Evolutionary conservation across 129 eudicot genomes (phyloP), one percentile per base, ranked within the genome.

Genomic region (Lactuca sativa): DNA sequence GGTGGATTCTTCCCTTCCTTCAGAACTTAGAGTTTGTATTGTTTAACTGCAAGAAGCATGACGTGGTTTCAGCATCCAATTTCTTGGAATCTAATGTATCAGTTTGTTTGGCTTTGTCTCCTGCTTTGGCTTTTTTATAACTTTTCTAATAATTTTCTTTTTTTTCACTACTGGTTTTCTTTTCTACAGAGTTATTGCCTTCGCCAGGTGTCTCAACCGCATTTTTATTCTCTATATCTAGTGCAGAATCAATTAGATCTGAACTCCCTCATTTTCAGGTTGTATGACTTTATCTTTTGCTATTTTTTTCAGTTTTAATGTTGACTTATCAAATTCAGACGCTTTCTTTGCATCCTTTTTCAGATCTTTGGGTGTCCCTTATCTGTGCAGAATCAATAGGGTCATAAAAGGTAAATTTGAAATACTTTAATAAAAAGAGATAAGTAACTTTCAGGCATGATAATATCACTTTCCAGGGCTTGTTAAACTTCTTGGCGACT

Each of bases 401-500:
- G 30, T 37, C 6, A 66, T 59, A 67, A 32, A 67, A 68, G 38
- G 48, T 44, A 18, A 58, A 36, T 44, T 13, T 48, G 44, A 4
- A 14, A 59, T 44, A 67, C 7, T 75, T 63, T 5, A 14, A 67
- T 49, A 3, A 43, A n/a, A 75, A 5, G 4, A 31, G 33, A 33
- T 1, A 43, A 36, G 40, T n/a, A 14, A 25, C 30, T 0, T 18
- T 18, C 1, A 25, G 2, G 30, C 30, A 25, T 25, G 30, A 25
- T 25, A 0, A 25, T 25, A 64, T 16, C 47, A 59, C 51, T 64
- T 67, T 38, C 73, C 14, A 95, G 99, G 99, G 99, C 21, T 40
- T 95, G 86, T 73, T 87, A 62, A 90, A 80, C 76, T 87, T 95
- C 65, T 81, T 95, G 72, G 96, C 90, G 73, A 84, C 78, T 9